A percentile compares a stretch with the other conserved stretches of the same genome.
Conservation (phyloP, 768 basidiomycete species). For the Lentinula guzmanii region DNA sequence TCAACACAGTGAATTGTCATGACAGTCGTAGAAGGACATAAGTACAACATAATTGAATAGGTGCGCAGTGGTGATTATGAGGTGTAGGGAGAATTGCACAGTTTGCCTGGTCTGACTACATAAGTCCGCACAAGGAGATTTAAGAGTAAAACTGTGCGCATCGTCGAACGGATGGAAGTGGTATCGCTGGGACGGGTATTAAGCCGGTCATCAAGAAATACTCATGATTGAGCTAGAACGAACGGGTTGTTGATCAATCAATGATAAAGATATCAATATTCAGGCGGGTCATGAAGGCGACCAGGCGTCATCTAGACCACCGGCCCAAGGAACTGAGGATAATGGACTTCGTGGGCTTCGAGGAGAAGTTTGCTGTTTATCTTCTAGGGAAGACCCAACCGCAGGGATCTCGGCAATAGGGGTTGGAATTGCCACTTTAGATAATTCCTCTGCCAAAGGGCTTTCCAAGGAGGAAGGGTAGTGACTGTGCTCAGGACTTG, state of each 20-base stretch:
- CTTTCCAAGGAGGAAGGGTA: background rate
- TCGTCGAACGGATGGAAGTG: background rate
- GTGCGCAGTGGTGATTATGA: background rate
- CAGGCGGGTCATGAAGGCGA: conserved; percentile 17
- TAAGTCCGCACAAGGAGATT: too few species aligned
- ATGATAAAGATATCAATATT: background rate
- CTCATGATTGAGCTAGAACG: background rate
- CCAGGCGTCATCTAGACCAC: conserved; percentile 34
- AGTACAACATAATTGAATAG: background rate
- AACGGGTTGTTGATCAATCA: background rate
- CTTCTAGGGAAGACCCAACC: background rate
- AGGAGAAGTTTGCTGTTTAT: background rate
- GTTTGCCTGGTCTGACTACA: background rate
- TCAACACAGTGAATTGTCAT: background rate
- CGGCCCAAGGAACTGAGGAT: conserved; percentile 34
- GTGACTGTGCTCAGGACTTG: conserved; percentile 9
- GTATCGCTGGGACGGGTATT: background rate
- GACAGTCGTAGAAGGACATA: background rate
- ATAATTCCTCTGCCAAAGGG: background rate
- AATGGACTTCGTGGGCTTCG: conserved; percentile 10
- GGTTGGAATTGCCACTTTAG: background rate
- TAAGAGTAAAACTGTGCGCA: background rate
- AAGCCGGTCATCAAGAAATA: background rate
- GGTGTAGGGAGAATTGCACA: background rate
- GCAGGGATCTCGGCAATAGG: background rate